Evolutionary conservation across 2,329 filamentous ascomycete genomes (phyloP), one percentile per base, ranked within the genome.

Genomic region (Colletotrichum lupini): DNA sequence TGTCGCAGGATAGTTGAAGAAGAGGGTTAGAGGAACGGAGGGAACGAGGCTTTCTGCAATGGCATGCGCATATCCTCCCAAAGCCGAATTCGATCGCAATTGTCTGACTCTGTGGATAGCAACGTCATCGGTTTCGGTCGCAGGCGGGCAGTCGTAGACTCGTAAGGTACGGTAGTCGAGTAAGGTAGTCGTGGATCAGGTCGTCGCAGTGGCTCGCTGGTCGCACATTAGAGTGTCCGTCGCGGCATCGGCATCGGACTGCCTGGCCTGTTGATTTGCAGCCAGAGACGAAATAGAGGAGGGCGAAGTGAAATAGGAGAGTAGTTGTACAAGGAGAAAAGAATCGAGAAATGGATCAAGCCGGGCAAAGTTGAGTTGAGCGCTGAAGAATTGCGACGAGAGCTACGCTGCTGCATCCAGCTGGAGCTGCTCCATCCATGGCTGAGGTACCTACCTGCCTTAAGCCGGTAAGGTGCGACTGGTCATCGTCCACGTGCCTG

Each of bases 91-190:
- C 37, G 61, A 57, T 49, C 19, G 19, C 42, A 49, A n/a, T 49
- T 49, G 42, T 49, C 19, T 22, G 8, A n/a, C 56, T 30, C 14
- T 55, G 55, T 71, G 63, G 56, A 71, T 67, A 26, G 62, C 46
- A 71, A 49, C 46, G 68, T 67, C 46, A 71, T 71, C 63, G 63
- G 68, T 67, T 35, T 67, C 46, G 56, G 46, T 67, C 63, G 46
- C 37, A 28, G 53, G 12, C 16, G 22, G 26, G 53, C 14, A 42
- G 37, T 42, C 37, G 37, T 42, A 35, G 11, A 35, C 32, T 35
- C 32, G 32, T 12, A 35, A 12, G 32, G 32, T 12, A 35, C 9
- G 32, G 32, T 35, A 35, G 11, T 35, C 32, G 32, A 35, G 11
- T 11, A 32, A 16, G 24, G 32, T 55, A 32, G 22, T 67, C 24